Percentiles rank a stretch among this genome's conserved stretches.
phyloP scores from a whole-genome alignment of 1,284 basidiomycete genomes.

The Naganishia cerealis region DNA sequence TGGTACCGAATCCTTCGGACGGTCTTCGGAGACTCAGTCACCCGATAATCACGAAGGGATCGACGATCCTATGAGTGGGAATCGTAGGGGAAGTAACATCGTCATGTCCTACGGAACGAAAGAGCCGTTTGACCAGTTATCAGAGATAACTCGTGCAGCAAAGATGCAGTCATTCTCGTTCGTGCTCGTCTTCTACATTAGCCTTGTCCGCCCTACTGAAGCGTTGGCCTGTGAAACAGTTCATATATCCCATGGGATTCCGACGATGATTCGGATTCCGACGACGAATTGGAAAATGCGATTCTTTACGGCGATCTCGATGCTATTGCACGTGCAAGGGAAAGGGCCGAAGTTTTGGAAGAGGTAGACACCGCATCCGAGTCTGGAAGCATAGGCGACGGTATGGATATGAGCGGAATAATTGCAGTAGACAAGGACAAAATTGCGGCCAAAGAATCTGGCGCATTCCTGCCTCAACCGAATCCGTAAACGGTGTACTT shows the following conservation, averaged over 20 bases:
- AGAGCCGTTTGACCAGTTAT: constrained; percentile 21
- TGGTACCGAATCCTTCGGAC: not conserved
- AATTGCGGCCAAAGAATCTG: not conserved
- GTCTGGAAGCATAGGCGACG: constrained; percentile 22
- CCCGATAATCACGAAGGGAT: not conserved
- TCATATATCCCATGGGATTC: constrained; percentile 23
- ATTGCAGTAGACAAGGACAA: constrained; percentile 17
- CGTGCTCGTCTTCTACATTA: constrained; percentile 1
- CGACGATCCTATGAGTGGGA: constrained; percentile 21
- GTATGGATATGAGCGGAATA: constrained; percentile 22
- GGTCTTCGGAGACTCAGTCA: constrained; percentile 2
- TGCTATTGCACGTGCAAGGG: constrained; percentile 20
- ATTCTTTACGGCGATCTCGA: constrained; percentile 26
- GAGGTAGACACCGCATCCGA: constrained; percentile 25
- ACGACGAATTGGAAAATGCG: constrained; percentile 26
- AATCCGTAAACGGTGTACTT: constrained; percentile 1
- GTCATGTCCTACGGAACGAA: constrained; percentile 23
- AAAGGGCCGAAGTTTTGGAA: constrained; percentile 26
- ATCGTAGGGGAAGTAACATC: constrained; percentile 9
- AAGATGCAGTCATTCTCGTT: constrained; percentile 24
- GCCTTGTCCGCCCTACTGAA: not conserved
- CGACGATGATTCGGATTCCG: constrained; percentile 26
- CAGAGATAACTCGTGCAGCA: constrained; percentile 12
- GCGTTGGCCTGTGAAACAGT: not conserved
- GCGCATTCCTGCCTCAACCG: not conserved